Evolutionary conservation across 805 yeast genomes (phyloP), one percentile per base, ranked within the genome.

Genomic region (Candida nitratophila): DNA sequence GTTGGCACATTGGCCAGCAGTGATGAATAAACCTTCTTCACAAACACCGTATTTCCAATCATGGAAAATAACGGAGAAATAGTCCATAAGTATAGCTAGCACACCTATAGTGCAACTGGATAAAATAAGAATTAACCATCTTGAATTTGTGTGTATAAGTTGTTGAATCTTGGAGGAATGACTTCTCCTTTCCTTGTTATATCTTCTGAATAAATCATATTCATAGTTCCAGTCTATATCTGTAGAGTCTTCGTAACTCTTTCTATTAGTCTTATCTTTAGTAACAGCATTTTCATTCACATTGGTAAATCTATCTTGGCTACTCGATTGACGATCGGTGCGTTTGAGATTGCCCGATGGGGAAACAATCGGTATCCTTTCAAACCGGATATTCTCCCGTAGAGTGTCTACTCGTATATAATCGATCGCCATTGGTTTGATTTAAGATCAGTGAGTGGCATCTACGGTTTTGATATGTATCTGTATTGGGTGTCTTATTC

Each of bases 41-140:
- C 86, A 80, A 7, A 71, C 50, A 0, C 86, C 86, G 46, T 68
- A 71, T 42, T 74, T 72, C 38, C 76, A 46, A 49, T 77, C 83
- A 45, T 75, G 70, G 38, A 79, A 59, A 68, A 73, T 68, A 21
- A 69, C 74, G 1, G 80, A 66, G 0, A 65, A 48, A 49, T 76
- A 68, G 49, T 80, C 82, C 21, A 79, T 63, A 17, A 66, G 47
- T 0, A 78, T 65, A 0, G 83, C 70, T 3, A 70, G 49, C 24
- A 72, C 61, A 0, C 85, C 83, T 40, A 76, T 66, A 0, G 64
- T 17, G 1, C 77, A 49, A 4, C 82, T 71, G 42, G 74, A 65
- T 0, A 64, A 47, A 0, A 76, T 60, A 10, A 80, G 54, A 0
- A 73, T 68, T 3, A 69, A 39, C 83, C 84, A 83, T 44, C 72